A percentile compares a stretch with the other conserved stretches of the same genome.
Evolutionary conservation across 768 basidiomycete genomes (phyloP).

Genomic region (Neoboletus brunneissimus): DNA sequence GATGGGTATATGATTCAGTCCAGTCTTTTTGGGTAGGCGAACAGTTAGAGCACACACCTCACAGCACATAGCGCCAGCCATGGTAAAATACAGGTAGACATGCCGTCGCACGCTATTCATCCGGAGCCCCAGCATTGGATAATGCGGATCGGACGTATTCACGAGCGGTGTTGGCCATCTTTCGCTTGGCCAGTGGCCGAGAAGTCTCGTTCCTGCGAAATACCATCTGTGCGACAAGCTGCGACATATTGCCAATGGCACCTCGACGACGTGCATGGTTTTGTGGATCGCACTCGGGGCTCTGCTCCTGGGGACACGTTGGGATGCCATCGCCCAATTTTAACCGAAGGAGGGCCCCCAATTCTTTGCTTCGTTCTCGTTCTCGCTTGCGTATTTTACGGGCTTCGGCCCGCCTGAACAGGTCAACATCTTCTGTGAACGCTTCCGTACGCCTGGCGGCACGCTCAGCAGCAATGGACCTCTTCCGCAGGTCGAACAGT

Average conservation of each 20-base stretch:
- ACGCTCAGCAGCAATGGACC: slow-evolving; percentile 34
- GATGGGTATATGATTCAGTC: slow-evolving; percentile 21
- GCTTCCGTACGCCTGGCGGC: slow-evolving; percentile 31
- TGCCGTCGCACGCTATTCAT: slow-evolving; percentile 10
- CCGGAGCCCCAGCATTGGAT: slow-evolving; percentile 17
- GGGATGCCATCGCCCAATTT: slow-evolving; percentile 41
- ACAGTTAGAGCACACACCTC: slow-evolving; percentile 22
- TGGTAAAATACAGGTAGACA: slow-evolving; percentile 6
- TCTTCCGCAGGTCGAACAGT: slow-evolving; percentile 41
- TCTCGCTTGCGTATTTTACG: slow-evolving; percentile 46
- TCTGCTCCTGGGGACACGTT: slow-evolving; percentile 23
- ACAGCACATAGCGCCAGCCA: slow-evolving; percentile 15
- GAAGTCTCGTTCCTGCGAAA: slow-evolving; percentile 40
- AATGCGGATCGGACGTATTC: slow-evolving; percentile 33
- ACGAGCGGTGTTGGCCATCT: slow-evolving; percentile 13
- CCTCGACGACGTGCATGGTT: slow-evolving; percentile 21
- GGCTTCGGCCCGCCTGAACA: slow-evolving; percentile 41
- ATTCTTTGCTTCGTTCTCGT: slow-evolving; percentile 54
- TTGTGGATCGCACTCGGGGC: slow-evolving; percentile 23
- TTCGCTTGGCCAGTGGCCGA: slow-evolving; percentile 40
- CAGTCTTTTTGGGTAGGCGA: slow-evolving; percentile 7
- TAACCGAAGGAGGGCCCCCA: slow-evolving; percentile 53
- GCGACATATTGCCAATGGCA: slow-evolving; percentile 32
- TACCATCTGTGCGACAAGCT: slow-evolving; percentile 48
- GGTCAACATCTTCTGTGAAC: slow-evolving; percentile 37